These are phyloP conservation scores for Beta corolliflora DNA, from an alignment of 179 eudicot species.

Conservation along the genomic window DNA sequence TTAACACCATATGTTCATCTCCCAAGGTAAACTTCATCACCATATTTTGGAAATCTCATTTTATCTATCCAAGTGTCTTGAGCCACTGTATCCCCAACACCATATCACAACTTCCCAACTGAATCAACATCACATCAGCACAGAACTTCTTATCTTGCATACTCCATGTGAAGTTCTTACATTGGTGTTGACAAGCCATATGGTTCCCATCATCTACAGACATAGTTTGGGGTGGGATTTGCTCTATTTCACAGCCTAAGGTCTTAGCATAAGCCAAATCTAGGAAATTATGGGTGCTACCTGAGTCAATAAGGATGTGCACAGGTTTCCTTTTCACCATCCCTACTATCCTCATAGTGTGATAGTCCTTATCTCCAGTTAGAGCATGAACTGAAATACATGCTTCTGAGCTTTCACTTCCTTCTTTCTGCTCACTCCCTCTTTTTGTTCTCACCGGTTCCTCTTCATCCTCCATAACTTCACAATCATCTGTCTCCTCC, in stretches of 20 bases:
- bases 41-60: not conserved
- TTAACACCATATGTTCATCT: not conserved
- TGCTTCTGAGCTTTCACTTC: not conserved
- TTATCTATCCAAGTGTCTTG: not conserved
- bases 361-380: not conserved
- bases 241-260: not conserved
- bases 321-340: not conserved
- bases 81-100: conserved; percentile 20
- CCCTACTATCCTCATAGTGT: not conserved
- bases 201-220: not conserved
- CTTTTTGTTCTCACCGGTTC: too few species aligned
- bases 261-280: not conserved
- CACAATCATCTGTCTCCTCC: too few species aligned
- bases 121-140: not conserved
- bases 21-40: not conserved
- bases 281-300: not conserved
- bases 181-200: not conserved
- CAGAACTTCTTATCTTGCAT: not conserved
- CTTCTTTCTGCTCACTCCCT: not conserved
- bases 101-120: not conserved
- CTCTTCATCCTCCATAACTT: not conserved
- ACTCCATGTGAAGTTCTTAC: not conserved
- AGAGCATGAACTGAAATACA: not conserved
- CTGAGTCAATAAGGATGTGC: not conserved
- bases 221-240: not conserved